Conservation (phyloP, 2,329 filamentous ascomycete genomes). For the Aspergillus sp. region DNA sequence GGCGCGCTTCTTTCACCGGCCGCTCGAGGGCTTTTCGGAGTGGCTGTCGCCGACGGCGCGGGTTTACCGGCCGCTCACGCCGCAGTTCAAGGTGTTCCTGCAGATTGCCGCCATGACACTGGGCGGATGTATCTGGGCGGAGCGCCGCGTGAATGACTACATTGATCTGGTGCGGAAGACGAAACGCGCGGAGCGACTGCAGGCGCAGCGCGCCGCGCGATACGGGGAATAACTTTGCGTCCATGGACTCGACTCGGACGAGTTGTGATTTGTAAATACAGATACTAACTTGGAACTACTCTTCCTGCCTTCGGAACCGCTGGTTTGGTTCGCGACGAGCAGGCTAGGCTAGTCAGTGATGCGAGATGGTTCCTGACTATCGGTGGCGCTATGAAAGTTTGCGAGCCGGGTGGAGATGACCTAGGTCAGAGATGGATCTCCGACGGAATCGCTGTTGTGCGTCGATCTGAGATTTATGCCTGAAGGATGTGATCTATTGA, state of each 20-base stretch:
- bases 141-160: constrained; percentile 46
- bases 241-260: no score
- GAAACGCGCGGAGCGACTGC: constrained; percentile 41
- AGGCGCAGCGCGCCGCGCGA: constrained; percentile 26
- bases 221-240: constrained; percentile 11
- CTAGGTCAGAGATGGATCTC: neutral
- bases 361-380: neutral
- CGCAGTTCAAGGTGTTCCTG: constrained; percentile 51
- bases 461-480: neutral
- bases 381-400: neutral
- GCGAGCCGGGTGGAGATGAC: constrained; percentile 4
- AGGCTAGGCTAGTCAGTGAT: neutral
- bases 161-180: constrained; percentile 41
- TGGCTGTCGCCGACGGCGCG: constrained; percentile 44
- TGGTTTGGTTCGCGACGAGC: neutral
- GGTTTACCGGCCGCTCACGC: constrained; percentile 48
- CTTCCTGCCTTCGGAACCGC: neutral
- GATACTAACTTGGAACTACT: no score
- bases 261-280: neutral
- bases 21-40: constrained; percentile 49
- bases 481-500: no score
- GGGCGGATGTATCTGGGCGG: constrained; percentile 50
- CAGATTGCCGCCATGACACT: constrained; percentile 49
- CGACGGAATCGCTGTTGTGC: neutral
- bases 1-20: constrained; percentile 35